Conservation (phyloP, 768 basidiomycete genomes). For the Russula ochroleuca region DNA sequence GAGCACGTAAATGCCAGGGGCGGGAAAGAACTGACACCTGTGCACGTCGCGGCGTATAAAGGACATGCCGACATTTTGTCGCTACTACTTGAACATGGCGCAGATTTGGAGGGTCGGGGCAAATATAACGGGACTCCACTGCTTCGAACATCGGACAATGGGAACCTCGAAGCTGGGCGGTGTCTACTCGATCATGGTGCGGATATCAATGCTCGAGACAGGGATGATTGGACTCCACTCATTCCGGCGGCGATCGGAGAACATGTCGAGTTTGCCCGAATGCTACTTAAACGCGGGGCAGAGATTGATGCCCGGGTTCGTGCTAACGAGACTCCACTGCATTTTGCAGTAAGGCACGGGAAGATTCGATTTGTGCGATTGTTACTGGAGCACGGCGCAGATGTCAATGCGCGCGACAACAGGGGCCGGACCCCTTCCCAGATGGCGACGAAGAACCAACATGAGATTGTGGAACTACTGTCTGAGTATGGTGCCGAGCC, state of each 20-base stretch:
- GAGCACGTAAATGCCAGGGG: background rate
- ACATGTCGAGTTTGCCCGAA: background rate
- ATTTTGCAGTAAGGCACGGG: rapidly evolving
- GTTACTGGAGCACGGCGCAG: background rate
- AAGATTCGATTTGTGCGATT: background rate
- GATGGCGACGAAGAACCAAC: too few relatives aligned
- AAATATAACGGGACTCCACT: background rate
- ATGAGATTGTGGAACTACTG: too few relatives aligned
- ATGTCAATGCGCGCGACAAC: background rate
- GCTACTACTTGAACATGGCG: background rate
- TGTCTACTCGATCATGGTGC: background rate
- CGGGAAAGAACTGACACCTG: background rate
- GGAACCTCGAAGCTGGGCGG: background rate
- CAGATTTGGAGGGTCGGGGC: background rate
- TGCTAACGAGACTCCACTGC: background rate
- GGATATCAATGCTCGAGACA: background rate
- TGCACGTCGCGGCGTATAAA: background rate
- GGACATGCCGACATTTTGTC: background rate
- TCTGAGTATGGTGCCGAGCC: too few relatives aligned
- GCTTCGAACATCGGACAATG: background rate
- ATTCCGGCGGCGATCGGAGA: rapidly evolving
- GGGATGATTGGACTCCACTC: background rate
- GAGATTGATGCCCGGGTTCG: background rate
- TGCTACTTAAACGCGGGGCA: background rate
- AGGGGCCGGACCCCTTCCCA: background rate